Percentiles rank a stretch among this genome's conserved stretches.
Conservation (phyloP, 495 filamentous ascomycete species). For the Talaromyces stipitatus region DNA sequence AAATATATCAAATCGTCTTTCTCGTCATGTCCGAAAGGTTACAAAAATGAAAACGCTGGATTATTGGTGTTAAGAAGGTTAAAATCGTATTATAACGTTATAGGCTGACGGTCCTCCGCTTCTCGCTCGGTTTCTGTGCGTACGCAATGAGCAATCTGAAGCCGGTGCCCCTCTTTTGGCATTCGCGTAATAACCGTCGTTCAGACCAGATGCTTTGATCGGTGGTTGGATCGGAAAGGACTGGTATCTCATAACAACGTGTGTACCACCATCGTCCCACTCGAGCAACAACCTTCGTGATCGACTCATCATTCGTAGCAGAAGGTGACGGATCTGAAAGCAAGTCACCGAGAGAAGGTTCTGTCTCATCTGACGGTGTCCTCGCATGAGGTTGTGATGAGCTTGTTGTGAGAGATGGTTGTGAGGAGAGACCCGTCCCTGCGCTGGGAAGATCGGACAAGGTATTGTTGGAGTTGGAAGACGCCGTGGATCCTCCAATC, state of each 20-base stretch:
- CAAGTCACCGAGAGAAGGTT: constrained; percentile 60
- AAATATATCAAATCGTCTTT: not conserved
- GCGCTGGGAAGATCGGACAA: constrained; percentile 17
- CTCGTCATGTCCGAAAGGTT: not conserved
- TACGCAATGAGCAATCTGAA: constrained; percentile 89
- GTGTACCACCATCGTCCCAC: constrained; percentile 97
- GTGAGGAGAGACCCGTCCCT: constrained; percentile 21
- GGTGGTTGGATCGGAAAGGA: constrained; percentile 44
- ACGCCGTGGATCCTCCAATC: constrained; percentile 38
- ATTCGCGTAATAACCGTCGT: constrained; percentile 68
- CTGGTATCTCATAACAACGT: constrained; percentile 74
- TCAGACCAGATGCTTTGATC: constrained; percentile 74
- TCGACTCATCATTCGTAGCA: constrained; percentile 62
- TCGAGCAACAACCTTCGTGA: constrained; percentile 83
- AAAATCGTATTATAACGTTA: constrained; percentile 8
- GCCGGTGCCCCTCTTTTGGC: constrained; percentile 74
- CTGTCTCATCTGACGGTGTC: constrained; percentile 36
- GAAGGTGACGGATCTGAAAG: constrained; percentile 51
- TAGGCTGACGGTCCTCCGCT: constrained; percentile 52
- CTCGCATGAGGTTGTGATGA: constrained; percentile 19
- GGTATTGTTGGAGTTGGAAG: constrained; percentile 26
- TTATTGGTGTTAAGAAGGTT: not conserved
- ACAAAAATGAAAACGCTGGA: not conserved
- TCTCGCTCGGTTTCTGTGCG: constrained; percentile 68
- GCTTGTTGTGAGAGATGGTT: constrained; percentile 16